Base-by-base conservation (phyloP, 495 filamentous ascomycete species). In the Neurospora pannonica region DNA sequence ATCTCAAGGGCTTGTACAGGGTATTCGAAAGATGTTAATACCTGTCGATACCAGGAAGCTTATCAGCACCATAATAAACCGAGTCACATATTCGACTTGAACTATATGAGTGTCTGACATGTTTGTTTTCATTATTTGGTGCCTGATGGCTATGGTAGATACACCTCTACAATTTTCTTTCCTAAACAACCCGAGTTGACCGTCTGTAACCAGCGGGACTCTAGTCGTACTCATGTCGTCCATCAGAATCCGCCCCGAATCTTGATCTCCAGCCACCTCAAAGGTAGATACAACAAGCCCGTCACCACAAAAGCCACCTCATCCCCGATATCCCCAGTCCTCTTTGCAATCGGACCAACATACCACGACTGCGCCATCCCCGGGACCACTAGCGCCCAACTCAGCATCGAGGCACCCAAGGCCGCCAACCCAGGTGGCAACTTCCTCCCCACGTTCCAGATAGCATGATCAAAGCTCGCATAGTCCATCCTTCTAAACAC, bases 21-120 rank as follows among this genome's bases (percentile, higher is more conserved):
- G 95, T 98, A n/a, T 99, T 99, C 85, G 97, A 99, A 83, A 87
- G 97, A 70, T 98, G 95, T 82, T 98, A 82, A 90, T 28, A 60
- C 21, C 48, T 15, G 21, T 28, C 48, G 48, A 60, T 60, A 60
- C 21, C 5, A 60, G 48, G 11, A 28, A 24, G 24, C 21, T 7
- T 28, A 31, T 28, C 21, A 28, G 21, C 48, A 15, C 48, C 48
- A 60, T 54, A 24, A 6, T 13, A 24, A 54, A 11, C 21, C n/a
- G 10, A 24, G n/a, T 54, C 21, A 54, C n/a, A 54, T 21, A 21
- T 54, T 24, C 46, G n/a, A 54, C 46, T 54, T 54, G 46, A 54
- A 24, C 21, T 54, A 54, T 15, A 28, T 28, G 21, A 28, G 21
- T 60, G 10, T 15, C 48, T 11, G 21, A 28, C 21, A 60, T 60